These are phyloP conservation scores for Populus hybrid DNA, from an alignment of 441 rosid genomes.

Conservation along the genomic window DNA sequence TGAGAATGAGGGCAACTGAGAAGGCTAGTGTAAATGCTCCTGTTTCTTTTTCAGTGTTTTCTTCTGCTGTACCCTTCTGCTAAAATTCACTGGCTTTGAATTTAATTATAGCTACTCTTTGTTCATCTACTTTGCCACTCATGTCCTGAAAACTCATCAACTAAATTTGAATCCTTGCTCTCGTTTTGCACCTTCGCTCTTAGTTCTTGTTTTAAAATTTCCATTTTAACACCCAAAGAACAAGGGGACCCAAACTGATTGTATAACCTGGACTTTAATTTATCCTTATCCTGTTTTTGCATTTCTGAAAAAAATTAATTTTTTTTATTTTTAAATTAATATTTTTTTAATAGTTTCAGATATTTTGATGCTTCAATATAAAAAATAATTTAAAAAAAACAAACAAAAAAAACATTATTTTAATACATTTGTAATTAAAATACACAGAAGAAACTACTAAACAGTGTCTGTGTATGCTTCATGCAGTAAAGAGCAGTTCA, in stretches of 20 bases:
- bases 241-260: not conserved
- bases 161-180: not conserved
- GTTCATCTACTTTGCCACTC: constrained; percentile 24
- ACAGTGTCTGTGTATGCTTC: not conserved
- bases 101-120: constrained; percentile 31
- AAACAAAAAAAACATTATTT: too few species aligned
- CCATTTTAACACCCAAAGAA: not conserved
- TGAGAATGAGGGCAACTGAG: constrained; percentile 3
- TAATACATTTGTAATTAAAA: too few species aligned
- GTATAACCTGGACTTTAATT: not conserved
- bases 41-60: constrained; percentile 43
- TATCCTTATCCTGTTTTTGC: not conserved
- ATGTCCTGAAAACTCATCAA: not conserved
- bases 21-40: constrained; percentile 68
- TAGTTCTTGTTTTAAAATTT: not conserved
- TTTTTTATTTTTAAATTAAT: too few species aligned
- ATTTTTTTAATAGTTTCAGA: too few species aligned
- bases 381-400: too few species aligned
- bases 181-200: not conserved
- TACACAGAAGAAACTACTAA: not conserved
- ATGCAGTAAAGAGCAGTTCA: not conserved
- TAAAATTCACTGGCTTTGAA: constrained; percentile 23
- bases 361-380: too few species aligned
- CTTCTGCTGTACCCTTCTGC: constrained; percentile 28
- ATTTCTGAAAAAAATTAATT: too few species aligned